Evolutionary conservation across 139 green algal species (phyloP).

Genomic region (Medakamo hakoo): DNA sequence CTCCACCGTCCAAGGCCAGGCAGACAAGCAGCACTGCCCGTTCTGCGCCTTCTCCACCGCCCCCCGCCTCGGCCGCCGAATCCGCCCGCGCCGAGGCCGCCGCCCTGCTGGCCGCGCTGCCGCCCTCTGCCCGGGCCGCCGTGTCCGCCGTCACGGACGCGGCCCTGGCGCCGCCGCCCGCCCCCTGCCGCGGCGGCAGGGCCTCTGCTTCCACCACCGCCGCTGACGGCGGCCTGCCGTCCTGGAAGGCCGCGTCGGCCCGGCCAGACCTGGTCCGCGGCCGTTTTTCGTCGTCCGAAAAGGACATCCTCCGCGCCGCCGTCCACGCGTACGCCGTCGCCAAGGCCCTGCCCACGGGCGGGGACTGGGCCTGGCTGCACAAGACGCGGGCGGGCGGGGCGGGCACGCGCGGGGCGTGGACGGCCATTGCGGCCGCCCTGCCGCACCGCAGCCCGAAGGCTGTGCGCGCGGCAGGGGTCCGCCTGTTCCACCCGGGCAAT

Average conservation of each 20-base stretch:
- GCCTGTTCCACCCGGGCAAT: conserved; percentile 32
- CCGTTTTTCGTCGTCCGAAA: conserved; percentile 30
- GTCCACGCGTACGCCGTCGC: conserved; percentile 15
- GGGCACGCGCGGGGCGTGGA: conserved; percentile 12
- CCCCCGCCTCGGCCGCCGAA: no score
- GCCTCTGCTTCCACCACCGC: neutral
- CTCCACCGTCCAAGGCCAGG: no score
- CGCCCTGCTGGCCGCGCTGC: no score
- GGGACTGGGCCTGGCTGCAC: conserved; percentile 24
- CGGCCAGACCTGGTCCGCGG: conserved; percentile 40
- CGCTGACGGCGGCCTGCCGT: neutral
- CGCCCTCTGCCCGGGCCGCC: no score
- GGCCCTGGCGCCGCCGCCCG: no score
- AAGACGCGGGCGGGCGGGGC: conserved; percentile 1
- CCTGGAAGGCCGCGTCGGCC: conserved; percentile 26
- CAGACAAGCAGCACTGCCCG: no score
- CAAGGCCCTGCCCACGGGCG: conserved; percentile 5
- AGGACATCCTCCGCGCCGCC: conserved; percentile 20
- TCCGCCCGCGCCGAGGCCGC: no score
- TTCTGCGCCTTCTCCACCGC: no score
- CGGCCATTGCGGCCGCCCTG: conserved; percentile 24
- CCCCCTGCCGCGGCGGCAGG: neutral
- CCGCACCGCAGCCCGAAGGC: conserved; percentile 44
- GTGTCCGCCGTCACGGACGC: no score
- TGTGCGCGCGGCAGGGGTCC: conserved; percentile 31